Evolutionary conservation across 2,329 filamentous ascomycete genomes (phyloP), one percentile per base, ranked within the genome.

Genomic region (Xylogone sp.): DNA sequence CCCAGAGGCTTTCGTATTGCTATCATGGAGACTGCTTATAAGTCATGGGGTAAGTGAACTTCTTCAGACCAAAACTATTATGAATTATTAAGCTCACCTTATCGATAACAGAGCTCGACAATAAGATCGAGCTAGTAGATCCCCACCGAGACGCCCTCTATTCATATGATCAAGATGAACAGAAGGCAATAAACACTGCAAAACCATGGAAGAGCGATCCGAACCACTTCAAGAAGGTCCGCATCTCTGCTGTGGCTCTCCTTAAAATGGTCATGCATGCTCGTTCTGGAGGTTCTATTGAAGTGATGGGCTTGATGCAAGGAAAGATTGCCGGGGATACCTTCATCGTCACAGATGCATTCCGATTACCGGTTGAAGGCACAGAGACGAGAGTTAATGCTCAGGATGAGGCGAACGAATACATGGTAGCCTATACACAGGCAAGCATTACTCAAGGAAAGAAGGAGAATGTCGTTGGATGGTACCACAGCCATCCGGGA

Each of bases 201-300:
- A 81, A 81, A 49, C 91, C 92, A 55, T 97, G 94, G 94, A 75
- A 74, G 46, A 76, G 75, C 45, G 85, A 97, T 65, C 86, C 87
- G 0, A 80, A 90, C 69, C 86, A 97, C 76, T 99, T 97, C 81
- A 95, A 93, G 68, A 81, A 88, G 49, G 90, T 97, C 45, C 90
- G 92, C 63, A 93, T 99, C 71, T 95, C 90, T 48, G 91, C 94
- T 53, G 86, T 96, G 12, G 94, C 94, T 4, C 82, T 99, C 53
- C 82, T 97, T 61, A 99, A 99, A 75, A 99, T 99, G 94, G 90
- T 95, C 58, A 97, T 97, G 89, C 94, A 99, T 69, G 94, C 94
- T 9, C 88, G 94, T n/a, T 92, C 90, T 0, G 94, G 94, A 58
- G 93, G 94, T 52, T 84, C 83, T 22, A 81, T 97, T 59, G 94